Evolutionary conservation across 352 stramenopile genomes (phyloP), one percentile per base, ranked within the genome.

Genomic region (Pythium rishiriense): DNA sequence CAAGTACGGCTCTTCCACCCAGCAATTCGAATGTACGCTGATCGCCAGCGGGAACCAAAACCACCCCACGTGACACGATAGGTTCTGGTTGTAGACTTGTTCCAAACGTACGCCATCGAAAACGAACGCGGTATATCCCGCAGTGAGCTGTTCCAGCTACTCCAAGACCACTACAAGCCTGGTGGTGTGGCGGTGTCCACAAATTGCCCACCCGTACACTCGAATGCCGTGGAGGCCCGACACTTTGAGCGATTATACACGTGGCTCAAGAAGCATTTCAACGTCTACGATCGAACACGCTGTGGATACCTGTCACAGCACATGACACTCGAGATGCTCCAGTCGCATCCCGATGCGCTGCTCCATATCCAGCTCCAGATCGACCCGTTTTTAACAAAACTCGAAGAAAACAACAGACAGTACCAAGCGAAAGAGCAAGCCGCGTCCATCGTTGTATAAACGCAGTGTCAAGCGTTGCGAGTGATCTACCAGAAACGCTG

Each of bases 261-360:
- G 25, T 90, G 81, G 81, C 61, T 90, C 22, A 90, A 90, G 70
- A 88, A 87, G 57, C 70, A 88, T 39, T 73, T 85, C n/a, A 76
- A 56, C 22, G 24, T 80, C 17, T 85, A 76, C 45, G 81, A 90
- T 43, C 58, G 59, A 1, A 46, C 65, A 0, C 70, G 74, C 19
- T 61, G 59, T 6, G 79, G 79, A 0, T 83, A 64, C 49, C 48
- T 90, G n/a, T 43, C 77, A 0, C 64, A 72, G 7, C 53, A 64
- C 19, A 21, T 57, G 9, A 66, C 75, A 2, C 55, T 87, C 22
- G 78, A 81, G 28, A 75, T 90, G 76, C 66, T 90, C 0, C 50
- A 75, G 9, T 55, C 53, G 10, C 78, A 88, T 10, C 72, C 79
- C 0, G 74, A 72, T 1, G 79, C 76, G 2, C 62, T 85, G 12